Base-by-base conservation (phyloP, 257 asterid species). In the Cordia subcordata region DNA sequence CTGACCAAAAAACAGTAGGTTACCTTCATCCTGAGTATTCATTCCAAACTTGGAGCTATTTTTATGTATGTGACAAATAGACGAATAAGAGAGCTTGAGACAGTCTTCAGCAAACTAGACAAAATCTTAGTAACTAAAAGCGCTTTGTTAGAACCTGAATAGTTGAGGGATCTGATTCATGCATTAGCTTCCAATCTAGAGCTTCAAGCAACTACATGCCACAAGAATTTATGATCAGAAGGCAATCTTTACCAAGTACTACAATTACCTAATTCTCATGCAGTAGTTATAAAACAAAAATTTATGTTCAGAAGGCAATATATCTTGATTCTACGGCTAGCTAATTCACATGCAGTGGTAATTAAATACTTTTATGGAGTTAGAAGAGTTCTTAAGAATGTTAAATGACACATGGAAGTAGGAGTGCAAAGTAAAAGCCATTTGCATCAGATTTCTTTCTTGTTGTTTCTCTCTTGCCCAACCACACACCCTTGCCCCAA, bases 171-270 rank as follows among this genome's bases (percentile, higher is more conserved):
- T 81, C 81, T 23, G 96, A 72, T 67, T 85, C 98, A 58, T 92
- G 93, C 99, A 92, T 92, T 60, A 92, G 89, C 81, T 89, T 89
- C 97, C 97, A 89, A 71, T 89, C 97, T 58, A 92, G 87, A 70
- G 99, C 96, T 78, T 92, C 99, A 49, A 87, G 82, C 82, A 92
- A 81, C 99, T 92, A 83, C 82, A 82, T 49, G 47, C 10, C 35
- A 27, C 35, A 27, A 27, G 6, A 27, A 49, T 49, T 13, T 49
- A 17, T 27, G 35, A 1, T 27, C 35, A 27, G n/a, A n/a, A n/a
- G n/a, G n/a, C n/a, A n/a, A n/a, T n/a, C n/a, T n/a, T n/a, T n/a
- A n/a, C n/a, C n/a, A n/a, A n/a, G n/a, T n/a, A n/a, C n/a, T n/a
- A n/a, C n/a, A n/a, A n/a, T n/a, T n/a, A n/a, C n/a, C n/a, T n/a